These are phyloP conservation scores for Xerocomellus amylosporus DNA, from an alignment of 768 basidiomycete genomes.

Conservation along the genomic window DNA sequence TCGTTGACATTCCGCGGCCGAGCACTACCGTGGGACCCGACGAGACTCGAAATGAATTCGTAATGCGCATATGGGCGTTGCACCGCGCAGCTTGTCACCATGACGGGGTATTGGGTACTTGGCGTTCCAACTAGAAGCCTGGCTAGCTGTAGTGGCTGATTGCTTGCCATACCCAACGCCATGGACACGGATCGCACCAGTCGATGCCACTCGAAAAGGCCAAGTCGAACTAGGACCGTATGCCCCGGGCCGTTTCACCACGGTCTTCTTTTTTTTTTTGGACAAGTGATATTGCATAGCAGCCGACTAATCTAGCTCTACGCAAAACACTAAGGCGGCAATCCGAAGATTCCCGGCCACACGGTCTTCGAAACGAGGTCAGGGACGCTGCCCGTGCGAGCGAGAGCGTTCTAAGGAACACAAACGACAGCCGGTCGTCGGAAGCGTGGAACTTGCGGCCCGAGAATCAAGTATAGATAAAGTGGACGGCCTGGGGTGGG, in stretches of 20 bases:
- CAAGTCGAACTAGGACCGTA: conserved; percentile 5
- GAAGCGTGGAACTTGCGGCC: background rate
- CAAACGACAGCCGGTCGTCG: conserved; percentile 1
- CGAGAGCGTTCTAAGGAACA: background rate
- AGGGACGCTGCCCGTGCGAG: conserved; percentile 20
- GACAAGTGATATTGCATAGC: no score
- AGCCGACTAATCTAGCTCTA: no score
- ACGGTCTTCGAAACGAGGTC: conserved; percentile 11
- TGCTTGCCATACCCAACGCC: background rate
- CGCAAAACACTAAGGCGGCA: no score
- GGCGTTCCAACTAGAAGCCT: background rate
- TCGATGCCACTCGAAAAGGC: no score
- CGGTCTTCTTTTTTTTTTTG: no score
- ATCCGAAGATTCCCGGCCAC: no score
- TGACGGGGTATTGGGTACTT: background rate
- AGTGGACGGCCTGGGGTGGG: background rate
- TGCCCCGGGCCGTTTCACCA: background rate
- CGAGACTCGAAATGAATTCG: conserved; percentile 5
- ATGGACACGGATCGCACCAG: no score
- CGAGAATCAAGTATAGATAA: conserved; percentile 2
- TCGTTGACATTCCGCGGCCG: conserved; percentile 17
- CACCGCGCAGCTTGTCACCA: background rate
- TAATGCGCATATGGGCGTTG: conserved; percentile 2
- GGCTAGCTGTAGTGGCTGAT: conserved; percentile 8
- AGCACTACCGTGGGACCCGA: conserved; percentile 2